These are phyloP conservation scores for Rhynchosporium graminicola DNA, from an alignment of 2,329 filamentous ascomycete genomes.

Conservation along the genomic window DNA sequence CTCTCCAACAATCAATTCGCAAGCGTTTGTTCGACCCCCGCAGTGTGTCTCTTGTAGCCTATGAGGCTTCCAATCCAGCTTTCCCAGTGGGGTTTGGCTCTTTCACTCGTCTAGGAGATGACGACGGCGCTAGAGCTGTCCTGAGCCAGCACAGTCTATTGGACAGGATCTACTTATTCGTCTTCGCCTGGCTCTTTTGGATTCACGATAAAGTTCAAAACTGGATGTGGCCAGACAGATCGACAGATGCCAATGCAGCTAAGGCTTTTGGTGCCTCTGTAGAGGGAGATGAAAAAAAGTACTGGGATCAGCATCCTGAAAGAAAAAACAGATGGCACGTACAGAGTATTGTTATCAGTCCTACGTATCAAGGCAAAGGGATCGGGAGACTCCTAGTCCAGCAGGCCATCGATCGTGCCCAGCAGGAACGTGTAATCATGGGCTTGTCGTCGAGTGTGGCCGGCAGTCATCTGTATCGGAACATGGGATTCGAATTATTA, in stretches of 20 bases:
- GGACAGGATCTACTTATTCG: conserved; percentile 8
- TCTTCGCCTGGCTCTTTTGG: conserved; percentile 22
- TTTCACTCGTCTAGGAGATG: conserved; percentile 29
- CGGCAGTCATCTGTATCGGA: conserved; percentile 34
- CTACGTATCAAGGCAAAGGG: conserved; percentile 32
- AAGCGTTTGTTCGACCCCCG: conserved; percentile 15
- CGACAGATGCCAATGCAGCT: conserved; percentile 12
- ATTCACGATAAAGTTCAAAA: conserved; percentile 14
- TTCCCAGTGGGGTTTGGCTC: conserved; percentile 26
- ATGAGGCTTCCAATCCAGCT: conserved; percentile 16
- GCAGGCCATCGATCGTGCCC: conserved; percentile 26
- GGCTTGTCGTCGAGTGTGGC: conserved; percentile 29
- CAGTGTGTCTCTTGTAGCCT: conserved; percentile 28
- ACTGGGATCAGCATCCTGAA: conserved; percentile 29
- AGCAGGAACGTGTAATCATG: conserved; percentile 31
- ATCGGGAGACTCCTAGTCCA: conserved; percentile 33
- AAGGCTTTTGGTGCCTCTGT: conserved; percentile 18
- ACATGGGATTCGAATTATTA: conserved; percentile 32
- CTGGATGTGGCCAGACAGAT: conserved; percentile 27
- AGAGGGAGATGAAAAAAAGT: conserved; percentile 21
- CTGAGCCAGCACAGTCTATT: not conserved
- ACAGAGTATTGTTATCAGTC: conserved; percentile 29
- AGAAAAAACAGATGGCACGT: conserved; percentile 32
- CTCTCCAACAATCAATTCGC: conserved; percentile 18
- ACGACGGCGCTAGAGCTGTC: conserved; percentile 22